These are phyloP conservation scores for Mycena sanguinolenta DNA, from an alignment of 768 basidiomycete genomes.

Conservation along the genomic window DNA sequence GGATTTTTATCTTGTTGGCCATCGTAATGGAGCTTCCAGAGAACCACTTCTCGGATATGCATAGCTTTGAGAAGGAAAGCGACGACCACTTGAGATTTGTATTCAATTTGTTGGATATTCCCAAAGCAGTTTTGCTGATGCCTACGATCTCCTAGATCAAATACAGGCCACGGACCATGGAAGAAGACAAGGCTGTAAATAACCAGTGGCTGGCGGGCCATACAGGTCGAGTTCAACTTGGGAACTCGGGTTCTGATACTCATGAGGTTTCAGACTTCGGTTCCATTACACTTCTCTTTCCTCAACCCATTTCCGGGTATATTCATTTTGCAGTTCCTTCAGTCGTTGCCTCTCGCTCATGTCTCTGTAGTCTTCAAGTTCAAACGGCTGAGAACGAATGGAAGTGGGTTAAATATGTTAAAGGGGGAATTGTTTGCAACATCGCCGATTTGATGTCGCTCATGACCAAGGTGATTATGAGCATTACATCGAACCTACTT, in stretches of 20 bases:
- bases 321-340: not conserved
- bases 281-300: slow-evolving; percentile 52
- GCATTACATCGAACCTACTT: not conserved
- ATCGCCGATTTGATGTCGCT: slow-evolving; percentile 59
- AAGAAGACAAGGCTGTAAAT: slow-evolving; percentile 55
- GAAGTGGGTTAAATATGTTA: slow-evolving; percentile 50
- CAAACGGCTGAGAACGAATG: slow-evolving; percentile 47
- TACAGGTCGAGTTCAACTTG: slow-evolving; percentile 47
- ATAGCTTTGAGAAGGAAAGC: too few species aligned
- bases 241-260: not conserved
- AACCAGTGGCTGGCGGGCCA: slow-evolving; percentile 64
- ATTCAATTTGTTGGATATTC: not conserved
- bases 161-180: slow-evolving; percentile 52
- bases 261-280: slow-evolving; percentile 31
- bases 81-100: slow-evolving; percentile 47
- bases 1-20: too few species aligned
- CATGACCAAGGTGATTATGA: slow-evolving; percentile 44
- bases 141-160: slow-evolving; percentile 43
- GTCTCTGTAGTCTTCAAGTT: slow-evolving; percentile 47
- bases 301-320: slow-evolving; percentile 49
- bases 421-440: slow-evolving; percentile 50
- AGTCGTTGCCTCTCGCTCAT: too few species aligned
- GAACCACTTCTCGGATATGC: too few species aligned
- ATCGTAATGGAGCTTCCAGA: too few species aligned
- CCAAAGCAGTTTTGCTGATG: not conserved